Percentiles rank a stretch among this genome's conserved stretches.
These are phyloP conservation scores for Leishmania tropica DNA, from an alignment of 208 protist genomes.

Conservation along the genomic window DNA sequence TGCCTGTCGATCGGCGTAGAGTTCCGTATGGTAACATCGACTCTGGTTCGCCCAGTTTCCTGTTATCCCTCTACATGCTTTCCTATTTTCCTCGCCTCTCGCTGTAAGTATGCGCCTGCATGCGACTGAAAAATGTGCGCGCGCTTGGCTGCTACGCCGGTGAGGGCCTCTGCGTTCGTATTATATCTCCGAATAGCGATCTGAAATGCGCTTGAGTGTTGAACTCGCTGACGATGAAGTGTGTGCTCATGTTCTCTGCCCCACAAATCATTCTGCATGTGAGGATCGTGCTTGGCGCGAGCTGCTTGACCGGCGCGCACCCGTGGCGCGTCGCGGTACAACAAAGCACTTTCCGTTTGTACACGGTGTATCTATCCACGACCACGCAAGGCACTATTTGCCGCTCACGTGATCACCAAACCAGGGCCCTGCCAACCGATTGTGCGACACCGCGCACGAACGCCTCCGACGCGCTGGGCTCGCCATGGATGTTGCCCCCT, in stretches of 20 bases:
- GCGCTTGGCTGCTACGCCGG: neutral
- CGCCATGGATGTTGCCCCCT: neutral
- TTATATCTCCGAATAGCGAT: neutral
- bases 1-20: constrained; percentile 3
- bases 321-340: neutral
- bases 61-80: neutral
- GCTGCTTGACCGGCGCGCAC: neutral
- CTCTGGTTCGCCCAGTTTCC: neutral
- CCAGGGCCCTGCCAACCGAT: neutral
- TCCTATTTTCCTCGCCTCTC: neutral
- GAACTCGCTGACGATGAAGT: neutral
- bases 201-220: neutral
- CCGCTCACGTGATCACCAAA: neutral
- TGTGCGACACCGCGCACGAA: neutral
- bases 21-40: neutral
- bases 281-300: neutral
- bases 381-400: neutral
- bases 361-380: neutral
- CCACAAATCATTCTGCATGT: too few relatives aligned
- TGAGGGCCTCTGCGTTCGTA: neutral
- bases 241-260: neutral
- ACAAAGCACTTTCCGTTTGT: neutral
- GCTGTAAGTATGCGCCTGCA: neutral
- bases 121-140: neutral
- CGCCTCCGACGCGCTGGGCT: neutral